Evolutionary conservation across 2,329 filamentous ascomycete species (phyloP).

Genomic region (Dryadomyces quercivorus): DNA sequence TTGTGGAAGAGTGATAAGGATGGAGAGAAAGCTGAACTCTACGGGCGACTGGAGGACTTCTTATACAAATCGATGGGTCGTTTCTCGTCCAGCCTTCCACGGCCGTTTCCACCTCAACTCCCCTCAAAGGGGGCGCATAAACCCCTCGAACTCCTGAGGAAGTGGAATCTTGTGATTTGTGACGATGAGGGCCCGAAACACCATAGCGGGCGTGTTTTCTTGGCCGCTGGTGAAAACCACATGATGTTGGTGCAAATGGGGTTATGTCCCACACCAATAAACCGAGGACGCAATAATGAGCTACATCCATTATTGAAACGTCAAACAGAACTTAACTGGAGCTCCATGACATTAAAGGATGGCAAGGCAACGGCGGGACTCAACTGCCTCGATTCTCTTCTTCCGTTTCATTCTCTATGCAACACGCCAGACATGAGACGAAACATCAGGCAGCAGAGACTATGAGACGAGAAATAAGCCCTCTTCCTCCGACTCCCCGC

Average conservation of each 20-base stretch:
- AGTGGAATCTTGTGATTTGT: background rate
- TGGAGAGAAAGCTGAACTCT: background rate
- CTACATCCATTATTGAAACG: background rate
- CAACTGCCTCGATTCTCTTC: background rate
- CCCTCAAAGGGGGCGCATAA: background rate
- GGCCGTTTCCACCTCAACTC: background rate
- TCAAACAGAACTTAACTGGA: background rate
- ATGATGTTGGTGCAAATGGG: background rate
- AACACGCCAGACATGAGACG: background rate
- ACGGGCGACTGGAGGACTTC: background rate
- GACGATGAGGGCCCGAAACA: background rate
- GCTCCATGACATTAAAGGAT: background rate
- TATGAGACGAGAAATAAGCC: background rate
- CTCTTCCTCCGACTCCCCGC: background rate
- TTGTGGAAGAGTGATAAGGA: background rate
- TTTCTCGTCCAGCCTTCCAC: background rate
- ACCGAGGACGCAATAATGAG: background rate
- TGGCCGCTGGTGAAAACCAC: background rate
- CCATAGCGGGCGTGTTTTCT: background rate
- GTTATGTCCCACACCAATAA: background rate
- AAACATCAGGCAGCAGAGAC: background rate
- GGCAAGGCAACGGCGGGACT: background rate
- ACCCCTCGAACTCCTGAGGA: background rate
- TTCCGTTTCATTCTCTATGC: background rate
- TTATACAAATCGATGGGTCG: slow-evolving; percentile 1